Percentiles rank a stretch among this genome's conserved stretches.
Conservation (phyloP, 768 basidiomycete genomes). For the Kwoniella dejecticola region DNA sequence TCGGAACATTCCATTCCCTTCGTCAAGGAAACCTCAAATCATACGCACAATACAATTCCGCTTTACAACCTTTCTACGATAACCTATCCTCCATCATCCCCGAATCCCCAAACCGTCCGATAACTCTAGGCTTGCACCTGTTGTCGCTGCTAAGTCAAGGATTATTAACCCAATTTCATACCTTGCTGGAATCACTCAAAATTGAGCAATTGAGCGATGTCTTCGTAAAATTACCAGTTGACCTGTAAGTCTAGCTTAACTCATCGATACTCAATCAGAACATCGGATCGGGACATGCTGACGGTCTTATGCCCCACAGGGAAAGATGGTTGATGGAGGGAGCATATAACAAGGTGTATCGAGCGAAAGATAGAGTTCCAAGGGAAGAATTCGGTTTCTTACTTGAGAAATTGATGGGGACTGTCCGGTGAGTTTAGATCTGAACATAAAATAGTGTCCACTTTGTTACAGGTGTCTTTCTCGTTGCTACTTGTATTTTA, state of each 20-base stretch:
- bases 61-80: conserved; percentile 39
- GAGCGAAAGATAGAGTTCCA: conserved; percentile 87
- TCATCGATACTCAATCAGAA: too few relatives aligned
- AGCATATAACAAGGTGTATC: conserved; percentile 96
- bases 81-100: conserved; percentile 60
- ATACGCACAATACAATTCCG: conserved; percentile 83
- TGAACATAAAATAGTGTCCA: too few relatives aligned
- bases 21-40: conserved; percentile 82
- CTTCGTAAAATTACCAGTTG: conserved; percentile 52
- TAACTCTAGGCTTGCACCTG: conserved; percentile 89
- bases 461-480: too few relatives aligned
- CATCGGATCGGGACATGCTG: too few relatives aligned
- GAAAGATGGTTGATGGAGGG: conserved; percentile 99
- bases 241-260: conserved; percentile 39
- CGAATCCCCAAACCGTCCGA: conserved; percentile 79
- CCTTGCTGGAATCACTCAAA: conserved; percentile 81
- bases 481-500: too few relatives aligned
- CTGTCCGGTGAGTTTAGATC: conserved; percentile 75
- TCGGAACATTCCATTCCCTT: conserved; percentile 93
- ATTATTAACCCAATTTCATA: conserved; percentile 96
- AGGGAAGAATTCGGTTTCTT: conserved; percentile 94
- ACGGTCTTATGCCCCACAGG: conserved; percentile 23
- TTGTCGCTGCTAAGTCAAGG: conserved; percentile 86
- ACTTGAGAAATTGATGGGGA: conserved; percentile 88
- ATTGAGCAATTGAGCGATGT: conserved; percentile 50